Conservation (phyloP, 2,329 filamentous ascomycete species). For the Blumeria hordei region DNA sequence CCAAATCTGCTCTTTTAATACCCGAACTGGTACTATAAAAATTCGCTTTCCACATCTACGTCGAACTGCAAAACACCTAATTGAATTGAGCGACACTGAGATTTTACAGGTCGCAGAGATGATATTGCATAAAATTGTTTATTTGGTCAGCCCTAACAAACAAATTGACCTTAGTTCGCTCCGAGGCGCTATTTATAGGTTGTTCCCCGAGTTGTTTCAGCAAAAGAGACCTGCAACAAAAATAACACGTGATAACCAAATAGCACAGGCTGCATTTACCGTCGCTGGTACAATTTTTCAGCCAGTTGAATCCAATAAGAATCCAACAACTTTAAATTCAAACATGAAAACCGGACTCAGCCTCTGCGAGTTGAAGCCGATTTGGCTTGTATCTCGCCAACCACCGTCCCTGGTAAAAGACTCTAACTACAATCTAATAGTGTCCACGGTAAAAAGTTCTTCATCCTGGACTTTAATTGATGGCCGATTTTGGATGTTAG, state of each 20-base stretch:
- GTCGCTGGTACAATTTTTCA: conserved; percentile 9
- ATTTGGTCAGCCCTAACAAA: conserved; percentile 23
- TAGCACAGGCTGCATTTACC: conserved; percentile 4
- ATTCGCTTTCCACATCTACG: conserved; percentile 6
- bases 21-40: conserved; percentile 15
- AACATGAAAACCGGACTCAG: background rate
- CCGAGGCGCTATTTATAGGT: conserved; percentile 16
- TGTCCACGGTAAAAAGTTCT: background rate
- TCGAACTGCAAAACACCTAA: background rate
- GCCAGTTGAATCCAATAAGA: background rate
- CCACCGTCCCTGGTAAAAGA: background rate
- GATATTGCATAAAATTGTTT: conserved; percentile 23
- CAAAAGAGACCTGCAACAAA: background rate
- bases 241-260: background rate
- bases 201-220: conserved; percentile 17
- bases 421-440: background rate
- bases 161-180: conserved; percentile 21
- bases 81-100: background rate
- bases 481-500: conserved; percentile 34
- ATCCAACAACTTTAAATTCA: background rate
- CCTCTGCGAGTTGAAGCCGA: background rate
- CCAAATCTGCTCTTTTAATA: conserved; percentile 15
- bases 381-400: conserved; percentile 11
- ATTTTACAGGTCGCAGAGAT: conserved; percentile 17
- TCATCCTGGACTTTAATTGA: conserved; percentile 22